A percentile compares a stretch with the other conserved stretches of the same genome.
Conservation (phyloP, 1,284 basidiomycete species). For the Trichosporon asahii region DNA sequence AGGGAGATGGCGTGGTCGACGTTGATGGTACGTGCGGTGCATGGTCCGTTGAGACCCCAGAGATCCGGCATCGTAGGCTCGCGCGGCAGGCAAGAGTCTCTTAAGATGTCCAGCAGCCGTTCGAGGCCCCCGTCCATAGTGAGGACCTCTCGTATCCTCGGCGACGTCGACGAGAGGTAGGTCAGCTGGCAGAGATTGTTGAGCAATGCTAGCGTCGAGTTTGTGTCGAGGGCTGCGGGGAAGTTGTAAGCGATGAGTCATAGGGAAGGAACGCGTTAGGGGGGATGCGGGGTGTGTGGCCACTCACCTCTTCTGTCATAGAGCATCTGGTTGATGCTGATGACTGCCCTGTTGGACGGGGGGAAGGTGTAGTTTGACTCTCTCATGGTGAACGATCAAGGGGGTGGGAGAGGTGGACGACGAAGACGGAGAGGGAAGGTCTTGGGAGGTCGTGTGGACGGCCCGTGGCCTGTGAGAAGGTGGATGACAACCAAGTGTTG, state of each 20-base stretch:
- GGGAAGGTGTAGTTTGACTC: slow-evolving; percentile 97
- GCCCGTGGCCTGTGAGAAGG: slow-evolving; percentile 7
- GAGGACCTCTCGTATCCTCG: slow-evolving; percentile 96
- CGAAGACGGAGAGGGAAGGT: background rate
- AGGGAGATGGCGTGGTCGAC: slow-evolving; percentile 78
- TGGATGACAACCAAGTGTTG: background rate
- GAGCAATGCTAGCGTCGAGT: slow-evolving; percentile 83
- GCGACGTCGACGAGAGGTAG: slow-evolving; percentile 95
- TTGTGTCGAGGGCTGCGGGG: slow-evolving; percentile 80
- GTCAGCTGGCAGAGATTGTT: slow-evolving; percentile 96
- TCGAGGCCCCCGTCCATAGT: slow-evolving; percentile 96
- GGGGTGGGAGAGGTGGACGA: background rate
- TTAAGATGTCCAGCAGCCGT: slow-evolving; percentile 87
- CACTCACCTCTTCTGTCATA: slow-evolving; percentile 88
- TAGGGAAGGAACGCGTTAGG: background rate
- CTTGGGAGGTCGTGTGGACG: slow-evolving; percentile 10
- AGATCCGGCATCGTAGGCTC: slow-evolving; percentile 45
- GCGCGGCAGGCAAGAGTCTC: slow-evolving; percentile 63
- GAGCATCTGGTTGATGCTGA: slow-evolving; percentile 88
- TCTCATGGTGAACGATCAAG: slow-evolving; percentile 61
- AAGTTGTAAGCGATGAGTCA: slow-evolving; percentile 6
- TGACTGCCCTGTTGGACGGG: slow-evolving; percentile 89
- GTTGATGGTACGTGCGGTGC: slow-evolving; percentile 53
- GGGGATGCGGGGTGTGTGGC: background rate
- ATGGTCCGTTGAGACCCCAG: slow-evolving; percentile 51